Evolutionary conservation across 2,329 filamentous ascomycete species (phyloP).

Genomic region (Phialocephala sp.): DNA sequence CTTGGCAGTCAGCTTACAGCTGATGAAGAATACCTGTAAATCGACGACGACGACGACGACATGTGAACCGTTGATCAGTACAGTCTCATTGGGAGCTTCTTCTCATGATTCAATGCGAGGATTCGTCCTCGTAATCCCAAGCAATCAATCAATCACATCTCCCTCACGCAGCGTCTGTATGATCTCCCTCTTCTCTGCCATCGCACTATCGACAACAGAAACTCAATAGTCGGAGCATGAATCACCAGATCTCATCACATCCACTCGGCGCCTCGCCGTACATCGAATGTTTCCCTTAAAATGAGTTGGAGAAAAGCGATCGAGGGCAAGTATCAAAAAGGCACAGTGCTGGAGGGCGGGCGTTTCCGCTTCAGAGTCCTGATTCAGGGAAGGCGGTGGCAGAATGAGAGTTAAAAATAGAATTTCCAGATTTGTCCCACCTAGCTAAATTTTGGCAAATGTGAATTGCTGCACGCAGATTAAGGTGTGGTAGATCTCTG

Average conservation of each 20-base stretch:
- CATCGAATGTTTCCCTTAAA: slow-evolving; percentile 1
- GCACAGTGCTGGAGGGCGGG: not conserved
- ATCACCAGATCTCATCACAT: slow-evolving; percentile 10
- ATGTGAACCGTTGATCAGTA: not conserved
- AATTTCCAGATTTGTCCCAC: not conserved
- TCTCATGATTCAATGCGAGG: not conserved
- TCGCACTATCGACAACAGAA: slow-evolving; percentile 1
- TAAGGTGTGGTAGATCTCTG: not conserved
- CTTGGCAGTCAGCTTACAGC: not conserved
- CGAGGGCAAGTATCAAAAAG: not conserved
- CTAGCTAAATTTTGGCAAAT: not conserved
- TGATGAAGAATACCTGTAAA: not conserved
- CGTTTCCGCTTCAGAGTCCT: not conserved
- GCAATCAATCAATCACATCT: not conserved
- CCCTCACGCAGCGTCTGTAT: not conserved
- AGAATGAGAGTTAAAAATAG: not conserved
- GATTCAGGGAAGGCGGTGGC: not conserved
- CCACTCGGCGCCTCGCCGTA: slow-evolving; percentile 1
- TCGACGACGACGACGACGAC: not conserved
- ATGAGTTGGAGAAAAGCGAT: not conserved
- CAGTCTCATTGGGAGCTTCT: not conserved
- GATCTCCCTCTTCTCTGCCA: not conserved
- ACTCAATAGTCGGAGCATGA: not conserved
- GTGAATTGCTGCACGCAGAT: slow-evolving; percentile 1
- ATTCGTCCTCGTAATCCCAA: not conserved